Percentiles rank a stretch among this genome's conserved stretches.
Evolutionary conservation across 805 yeast genomes (phyloP).

Genomic region (Metschnikowia hibisci): DNA sequence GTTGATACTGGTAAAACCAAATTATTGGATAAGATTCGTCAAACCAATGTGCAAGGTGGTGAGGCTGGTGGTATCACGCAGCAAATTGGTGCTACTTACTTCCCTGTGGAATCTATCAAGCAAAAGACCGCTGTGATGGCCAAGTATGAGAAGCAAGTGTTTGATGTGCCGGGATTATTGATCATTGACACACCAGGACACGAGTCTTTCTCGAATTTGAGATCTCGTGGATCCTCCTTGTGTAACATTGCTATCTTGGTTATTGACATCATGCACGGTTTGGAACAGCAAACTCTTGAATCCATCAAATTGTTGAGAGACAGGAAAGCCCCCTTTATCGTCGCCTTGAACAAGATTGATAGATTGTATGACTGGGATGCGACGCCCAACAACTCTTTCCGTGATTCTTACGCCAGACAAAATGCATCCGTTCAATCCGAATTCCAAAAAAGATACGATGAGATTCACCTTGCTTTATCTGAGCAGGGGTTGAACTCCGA

Average conservation of each 20-base stretch:
- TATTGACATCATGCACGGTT: slow-evolving; percentile 98
- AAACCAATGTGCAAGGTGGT: slow-evolving; percentile 99
- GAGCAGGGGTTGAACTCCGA: slow-evolving; percentile 99
- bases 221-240: slow-evolving; percentile 97
- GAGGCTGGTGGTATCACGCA: slow-evolving; percentile 99
- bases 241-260: slow-evolving; percentile 99
- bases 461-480: slow-evolving; percentile 85
- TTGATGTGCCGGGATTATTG: slow-evolving; percentile 94
- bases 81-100: slow-evolving; percentile 99
- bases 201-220: slow-evolving; percentile 96
- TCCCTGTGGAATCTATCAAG: slow-evolving; percentile 93
- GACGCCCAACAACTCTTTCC: slow-evolving; percentile 89
- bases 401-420: slow-evolving; percentile 88
- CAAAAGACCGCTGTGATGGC: slow-evolving; percentile 91
- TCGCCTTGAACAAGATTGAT: slow-evolving; percentile 95
- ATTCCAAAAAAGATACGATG: slow-evolving; percentile 80
- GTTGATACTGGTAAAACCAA: slow-evolving; percentile 99
- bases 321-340: slow-evolving; percentile 96
- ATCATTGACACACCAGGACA: slow-evolving; percentile 99
- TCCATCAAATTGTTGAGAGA: slow-evolving; percentile 89
- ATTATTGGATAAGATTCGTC: slow-evolving; percentile 93
- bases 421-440: slow-evolving; percentile 82
- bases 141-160: slow-evolving; percentile 74
- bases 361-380: slow-evolving; percentile 94
- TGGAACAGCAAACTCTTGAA: slow-evolving; percentile 96